Percentiles rank a stretch among this genome's conserved stretches.
phyloP scores from a whole-genome alignment of 192 early-diverging fungal genomes.

The Chytriomyces hyalinus region DNA sequence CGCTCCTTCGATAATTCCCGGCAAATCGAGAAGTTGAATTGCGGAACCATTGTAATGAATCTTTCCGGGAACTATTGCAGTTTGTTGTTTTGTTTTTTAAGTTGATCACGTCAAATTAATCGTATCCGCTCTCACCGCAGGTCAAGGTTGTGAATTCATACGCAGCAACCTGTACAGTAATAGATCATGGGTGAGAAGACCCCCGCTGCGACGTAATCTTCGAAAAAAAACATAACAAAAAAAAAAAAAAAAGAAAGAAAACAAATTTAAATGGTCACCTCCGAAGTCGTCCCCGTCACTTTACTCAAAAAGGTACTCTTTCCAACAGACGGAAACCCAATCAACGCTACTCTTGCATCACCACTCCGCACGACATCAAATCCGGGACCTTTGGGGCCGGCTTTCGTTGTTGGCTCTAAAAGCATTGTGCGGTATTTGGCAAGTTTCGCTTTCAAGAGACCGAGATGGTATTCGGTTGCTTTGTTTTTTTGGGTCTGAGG shows the following conservation, averaged over 20 bases:
- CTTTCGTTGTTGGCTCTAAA: constrained; percentile 51
- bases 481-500: constrained; percentile 98
- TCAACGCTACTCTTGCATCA: constrained; percentile 62
- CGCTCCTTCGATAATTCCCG: constrained; percentile 98
- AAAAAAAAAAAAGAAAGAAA: not conserved
- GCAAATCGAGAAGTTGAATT: constrained; percentile 97
- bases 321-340: constrained; percentile 93
- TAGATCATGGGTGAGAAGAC: not conserved
- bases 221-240: too few relatives aligned
- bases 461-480: constrained; percentile 95
- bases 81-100: not conserved
- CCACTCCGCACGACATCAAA: constrained; percentile 99
- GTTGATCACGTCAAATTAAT: not conserved
- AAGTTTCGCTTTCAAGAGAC: constrained; percentile 96
- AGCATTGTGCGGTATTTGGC: constrained; percentile 59
- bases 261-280: constrained; percentile 44
- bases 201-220: too few relatives aligned
- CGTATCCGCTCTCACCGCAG: constrained; percentile 45
- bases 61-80: constrained; percentile 71
- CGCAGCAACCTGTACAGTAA: constrained; percentile 15
- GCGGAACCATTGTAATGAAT: constrained; percentile 94
- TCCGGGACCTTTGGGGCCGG: constrained; percentile 72
- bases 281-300: constrained; percentile 89
- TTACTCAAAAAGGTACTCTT: constrained; percentile 96
- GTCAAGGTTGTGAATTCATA: constrained; percentile 97